Evolutionary conservation across 2,329 filamentous ascomycete genomes (phyloP).

Genomic region (Ceratocystiopsis minuta): DNA sequence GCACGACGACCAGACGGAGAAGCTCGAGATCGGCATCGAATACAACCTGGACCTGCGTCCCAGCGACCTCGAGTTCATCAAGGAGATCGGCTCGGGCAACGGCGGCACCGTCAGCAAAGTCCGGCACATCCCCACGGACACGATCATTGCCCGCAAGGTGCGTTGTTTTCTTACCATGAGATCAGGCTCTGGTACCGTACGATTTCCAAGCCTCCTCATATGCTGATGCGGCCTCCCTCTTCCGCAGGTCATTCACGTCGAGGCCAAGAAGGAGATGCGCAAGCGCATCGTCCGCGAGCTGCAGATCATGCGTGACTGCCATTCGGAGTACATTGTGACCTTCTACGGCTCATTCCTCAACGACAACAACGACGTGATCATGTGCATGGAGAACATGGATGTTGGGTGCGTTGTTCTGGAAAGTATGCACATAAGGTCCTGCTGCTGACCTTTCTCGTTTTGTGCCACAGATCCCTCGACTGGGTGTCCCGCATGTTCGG

Average conservation of each 20-base stretch:
- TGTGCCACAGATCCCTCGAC: conserved; percentile 56
- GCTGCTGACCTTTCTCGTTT: conserved; percentile 2
- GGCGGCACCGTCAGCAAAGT: conserved; percentile 98
- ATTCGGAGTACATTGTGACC: conserved; percentile 89
- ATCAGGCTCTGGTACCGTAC: too few species aligned
- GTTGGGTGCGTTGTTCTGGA: conserved; percentile 54
- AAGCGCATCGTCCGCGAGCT: conserved; percentile 94
- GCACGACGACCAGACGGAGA: conserved; percentile 39
- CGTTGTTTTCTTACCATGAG: not conserved
- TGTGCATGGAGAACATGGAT: conserved; percentile 99
- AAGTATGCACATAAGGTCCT: not conserved
- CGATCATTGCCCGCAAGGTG: conserved; percentile 96
- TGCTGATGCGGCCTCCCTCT: too few species aligned
- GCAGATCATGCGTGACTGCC: conserved; percentile 96
- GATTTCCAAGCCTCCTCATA: not conserved
- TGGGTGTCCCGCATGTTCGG: conserved; percentile 88
- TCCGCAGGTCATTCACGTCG: conserved; percentile 88
- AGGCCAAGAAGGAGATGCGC: conserved; percentile 91
- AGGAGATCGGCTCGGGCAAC: conserved; percentile 90
- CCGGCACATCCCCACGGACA: conserved; percentile 82
- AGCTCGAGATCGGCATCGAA: conserved; percentile 89
- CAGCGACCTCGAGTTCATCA: conserved; percentile 81
- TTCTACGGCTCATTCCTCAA: conserved; percentile 97
- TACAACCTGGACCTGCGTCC: conserved; percentile 85
- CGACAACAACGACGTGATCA: conserved; percentile 90